A percentile compares a stretch with the other conserved stretches of the same genome.
Conservation (phyloP, 345 rosid species). For the Melaleuca quinquenervia region DNA sequence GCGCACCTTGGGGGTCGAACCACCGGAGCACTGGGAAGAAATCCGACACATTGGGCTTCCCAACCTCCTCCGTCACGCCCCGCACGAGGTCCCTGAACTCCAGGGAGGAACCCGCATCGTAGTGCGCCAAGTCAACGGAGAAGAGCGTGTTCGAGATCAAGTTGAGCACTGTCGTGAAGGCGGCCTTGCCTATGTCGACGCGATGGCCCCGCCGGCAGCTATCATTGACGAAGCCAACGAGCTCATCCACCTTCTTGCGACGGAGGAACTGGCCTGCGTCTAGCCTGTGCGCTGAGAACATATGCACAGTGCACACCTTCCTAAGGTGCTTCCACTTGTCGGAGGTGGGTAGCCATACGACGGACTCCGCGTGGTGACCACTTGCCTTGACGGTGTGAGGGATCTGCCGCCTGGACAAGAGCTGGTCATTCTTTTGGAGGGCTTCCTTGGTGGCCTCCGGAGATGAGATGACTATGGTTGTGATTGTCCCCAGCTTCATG, state of each 20-base stretch:
- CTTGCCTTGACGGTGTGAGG: conserved; percentile 12
- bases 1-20: conserved; percentile 33
- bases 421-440: conserved; percentile 28
- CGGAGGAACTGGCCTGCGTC: conserved; percentile 15
- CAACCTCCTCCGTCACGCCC: conserved; percentile 14
- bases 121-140: conserved; percentile 5
- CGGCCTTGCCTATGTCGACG: conserved; percentile 2
- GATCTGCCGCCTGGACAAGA: conserved; percentile 11
- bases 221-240: not conserved
- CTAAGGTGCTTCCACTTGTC: conserved; percentile 25
- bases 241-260: conserved; percentile 3
- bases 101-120: not conserved
- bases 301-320: conserved; percentile 13
- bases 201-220: not conserved
- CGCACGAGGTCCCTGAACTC: conserved; percentile 4
- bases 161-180: conserved; percentile 9
- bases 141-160: conserved; percentile 1
- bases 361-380: conserved; percentile 15
- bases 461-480: conserved; percentile 27
- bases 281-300: conserved; percentile 21
- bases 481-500: conserved; percentile 24
- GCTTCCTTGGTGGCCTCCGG: conserved; percentile 24
- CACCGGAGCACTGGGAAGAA: conserved; percentile 15
- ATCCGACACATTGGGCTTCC: conserved; percentile 28
- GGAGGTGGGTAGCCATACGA: conserved; percentile 24